These are phyloP conservation scores for Mimosa pudica DNA, from an alignment of 306 rosid species.

Conservation along the genomic window DNA sequence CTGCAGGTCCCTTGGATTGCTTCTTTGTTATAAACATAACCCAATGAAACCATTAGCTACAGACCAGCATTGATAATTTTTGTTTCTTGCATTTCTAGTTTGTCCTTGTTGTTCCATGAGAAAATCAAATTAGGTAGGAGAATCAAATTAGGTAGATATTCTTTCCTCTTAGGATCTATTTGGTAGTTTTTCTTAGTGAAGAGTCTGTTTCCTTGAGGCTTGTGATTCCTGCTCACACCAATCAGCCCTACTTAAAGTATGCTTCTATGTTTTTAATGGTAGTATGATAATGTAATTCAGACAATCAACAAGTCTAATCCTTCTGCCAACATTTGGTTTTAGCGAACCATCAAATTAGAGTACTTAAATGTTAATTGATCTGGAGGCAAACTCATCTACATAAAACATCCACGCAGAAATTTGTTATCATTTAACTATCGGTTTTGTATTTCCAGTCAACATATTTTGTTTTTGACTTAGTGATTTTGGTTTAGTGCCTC, in stretches of 20 bases:
- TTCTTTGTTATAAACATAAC: not conserved
- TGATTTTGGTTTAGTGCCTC: slow-evolving; percentile 3
- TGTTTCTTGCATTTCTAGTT: not conserved
- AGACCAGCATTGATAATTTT: not conserved
- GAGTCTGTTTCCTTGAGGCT: not conserved
- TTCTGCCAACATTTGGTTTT: not conserved
- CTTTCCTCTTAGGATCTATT: not conserved
- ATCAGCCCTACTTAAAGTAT: not conserved
- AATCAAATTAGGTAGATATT: not conserved
- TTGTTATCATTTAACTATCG: not conserved
- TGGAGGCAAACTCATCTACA: not conserved
- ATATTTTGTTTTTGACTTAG: not conserved
- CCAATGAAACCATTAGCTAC: not conserved
- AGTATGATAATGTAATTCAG: not conserved
- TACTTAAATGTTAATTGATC: not conserved
- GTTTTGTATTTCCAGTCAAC: not conserved
- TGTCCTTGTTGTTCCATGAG: not conserved
- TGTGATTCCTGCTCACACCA: not conserved
- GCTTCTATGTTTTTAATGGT: not conserved
- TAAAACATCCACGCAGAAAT: not conserved
- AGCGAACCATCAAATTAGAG: not conserved
- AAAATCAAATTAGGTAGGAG: not conserved
- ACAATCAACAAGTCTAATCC: not conserved
- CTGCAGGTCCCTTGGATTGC: not conserved
- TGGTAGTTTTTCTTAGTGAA: not conserved